These are phyloP conservation scores for Protomyces lactucae-debilis DNA, from an alignment of 1,139 yeast species.

Conservation along the genomic window DNA sequence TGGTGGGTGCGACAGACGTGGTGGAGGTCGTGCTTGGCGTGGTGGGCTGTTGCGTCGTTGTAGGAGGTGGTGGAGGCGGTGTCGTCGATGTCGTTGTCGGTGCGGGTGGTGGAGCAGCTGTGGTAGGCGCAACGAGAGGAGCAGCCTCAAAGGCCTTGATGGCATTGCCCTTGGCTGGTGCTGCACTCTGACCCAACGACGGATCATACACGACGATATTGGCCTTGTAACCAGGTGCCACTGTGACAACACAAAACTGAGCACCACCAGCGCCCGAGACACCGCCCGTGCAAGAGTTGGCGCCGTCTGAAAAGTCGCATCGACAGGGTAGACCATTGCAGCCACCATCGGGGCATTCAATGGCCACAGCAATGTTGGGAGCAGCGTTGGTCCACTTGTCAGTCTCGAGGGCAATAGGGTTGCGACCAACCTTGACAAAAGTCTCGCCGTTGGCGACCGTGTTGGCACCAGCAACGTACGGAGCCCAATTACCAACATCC, in stretches of 20 bases:
- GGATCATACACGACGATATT: constrained; percentile 60
- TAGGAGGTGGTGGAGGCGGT: constrained; percentile 24
- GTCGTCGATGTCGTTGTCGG: constrained; percentile 4
- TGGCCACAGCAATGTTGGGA: constrained; percentile 65
- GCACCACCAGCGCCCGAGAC: constrained; percentile 59
- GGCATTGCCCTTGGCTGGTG: constrained; percentile 1
- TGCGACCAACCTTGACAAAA: constrained; percentile 82
- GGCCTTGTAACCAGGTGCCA: constrained; percentile 58
- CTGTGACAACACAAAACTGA: constrained; percentile 77
- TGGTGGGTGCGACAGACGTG: not conserved
- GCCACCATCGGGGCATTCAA: constrained; percentile 63
- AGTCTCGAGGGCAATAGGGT: constrained; percentile 70
- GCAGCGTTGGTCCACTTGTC: constrained; percentile 49
- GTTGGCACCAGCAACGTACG: constrained; percentile 88
- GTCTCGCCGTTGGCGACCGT: constrained; percentile 59
- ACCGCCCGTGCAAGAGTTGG: constrained; percentile 49
- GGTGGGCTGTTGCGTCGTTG: constrained; percentile 34
- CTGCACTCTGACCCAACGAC: constrained; percentile 1
- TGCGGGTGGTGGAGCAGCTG: not conserved
- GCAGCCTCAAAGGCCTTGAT: not conserved
- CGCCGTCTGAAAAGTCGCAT: constrained; percentile 65
- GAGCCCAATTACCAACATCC: constrained; percentile 85
- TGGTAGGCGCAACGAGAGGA: not conserved
- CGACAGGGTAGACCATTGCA: constrained; percentile 76
- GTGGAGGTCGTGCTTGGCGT: constrained; percentile 20